Evolutionary conservation across 1,284 basidiomycete species (phyloP), one percentile per base, ranked within the genome.

Genomic region (Kwoniella shivajii): DNA sequence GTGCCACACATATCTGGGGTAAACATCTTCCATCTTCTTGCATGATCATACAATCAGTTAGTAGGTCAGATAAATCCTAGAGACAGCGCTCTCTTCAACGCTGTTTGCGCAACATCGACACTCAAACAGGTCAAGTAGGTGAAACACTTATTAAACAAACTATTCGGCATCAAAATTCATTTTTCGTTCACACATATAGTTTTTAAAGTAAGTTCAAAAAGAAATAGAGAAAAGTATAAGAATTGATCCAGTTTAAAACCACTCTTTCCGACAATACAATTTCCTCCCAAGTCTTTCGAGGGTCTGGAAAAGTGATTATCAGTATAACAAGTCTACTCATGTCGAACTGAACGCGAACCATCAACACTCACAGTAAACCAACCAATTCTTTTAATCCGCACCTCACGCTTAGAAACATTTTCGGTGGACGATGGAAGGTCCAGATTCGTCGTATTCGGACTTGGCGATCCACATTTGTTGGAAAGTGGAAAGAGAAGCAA

Each of bases 401-500:
- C 26, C 48, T 31, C 30, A 41, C 61, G 63, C 57, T 69, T 72
- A 72, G 68, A 72, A 72, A 57, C 69, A 72, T 63, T 72, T 72
- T 46, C 89, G 86, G 78, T 91, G 89, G 69, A 90, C 88, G 67
- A 92, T 91, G 60, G 84, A 87, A 54, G 89, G 89, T 56, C 89
- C 89, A 57, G 84, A 85, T 81, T 93, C 90, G 78, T 93, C 90
- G 80, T 92, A 92, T 88, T 76, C 66, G 64, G 57, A 61, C 71
- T 77, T 76, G 56, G 72, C 68, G 73, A 77, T 64, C 73, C 78
- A 80, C 78, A 80, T 80, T 77, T 83, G 82, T 84, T 96, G 93
- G 92, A 97, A 97, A 65, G 94, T 97, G 69, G 87, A 89, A 57
- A 97, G 86, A 57, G 93, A 96, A 36, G 92, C 92, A 64, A 97